Conservation (phyloP, 73 alveolate species). For the Effrenium voratum region DNA sequence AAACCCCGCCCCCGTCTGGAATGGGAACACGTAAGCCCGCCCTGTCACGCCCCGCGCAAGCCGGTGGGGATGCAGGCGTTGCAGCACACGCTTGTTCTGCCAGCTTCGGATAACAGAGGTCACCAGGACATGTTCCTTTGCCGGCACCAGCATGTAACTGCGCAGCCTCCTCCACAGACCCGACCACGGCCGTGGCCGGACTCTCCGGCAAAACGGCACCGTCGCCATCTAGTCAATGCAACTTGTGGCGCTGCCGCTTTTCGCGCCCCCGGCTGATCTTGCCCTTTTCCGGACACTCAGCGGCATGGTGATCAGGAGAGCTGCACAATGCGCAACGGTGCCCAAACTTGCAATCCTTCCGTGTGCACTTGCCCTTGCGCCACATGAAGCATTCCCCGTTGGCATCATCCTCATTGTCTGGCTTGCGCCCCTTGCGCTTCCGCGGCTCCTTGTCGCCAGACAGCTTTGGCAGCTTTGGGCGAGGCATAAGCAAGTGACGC, state of each 20-base stretch:
- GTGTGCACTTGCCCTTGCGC: background rate
- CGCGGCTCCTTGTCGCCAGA: background rate
- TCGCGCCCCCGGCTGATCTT: background rate
- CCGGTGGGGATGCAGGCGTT: background rate
- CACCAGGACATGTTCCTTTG: too few relatives aligned
- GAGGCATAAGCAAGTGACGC: constrained; percentile 1
- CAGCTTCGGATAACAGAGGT: too few relatives aligned
- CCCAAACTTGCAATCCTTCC: background rate
- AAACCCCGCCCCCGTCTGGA: constrained; percentile 16
- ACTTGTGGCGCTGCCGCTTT: background rate
- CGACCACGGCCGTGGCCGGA: too few relatives aligned
- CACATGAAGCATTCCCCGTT: background rate
- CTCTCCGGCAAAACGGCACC: too few relatives aligned
- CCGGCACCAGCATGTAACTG: background rate
- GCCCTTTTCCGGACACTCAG: background rate
- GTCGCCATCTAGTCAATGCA: too few relatives aligned
- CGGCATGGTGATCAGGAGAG: background rate
- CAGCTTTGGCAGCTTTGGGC: background rate
- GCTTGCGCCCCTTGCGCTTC: background rate
- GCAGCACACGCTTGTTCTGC: background rate
- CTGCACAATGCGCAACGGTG: background rate
- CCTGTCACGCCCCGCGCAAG: background rate
- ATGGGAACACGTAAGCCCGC: background rate
- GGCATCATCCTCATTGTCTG: background rate
- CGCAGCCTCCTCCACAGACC: too few relatives aligned